A percentile compares a stretch with the other conserved stretches of the same genome.
Evolutionary conservation across 2,329 filamentous ascomycete species (phyloP).

Genomic region (Neonectria punicea): DNA sequence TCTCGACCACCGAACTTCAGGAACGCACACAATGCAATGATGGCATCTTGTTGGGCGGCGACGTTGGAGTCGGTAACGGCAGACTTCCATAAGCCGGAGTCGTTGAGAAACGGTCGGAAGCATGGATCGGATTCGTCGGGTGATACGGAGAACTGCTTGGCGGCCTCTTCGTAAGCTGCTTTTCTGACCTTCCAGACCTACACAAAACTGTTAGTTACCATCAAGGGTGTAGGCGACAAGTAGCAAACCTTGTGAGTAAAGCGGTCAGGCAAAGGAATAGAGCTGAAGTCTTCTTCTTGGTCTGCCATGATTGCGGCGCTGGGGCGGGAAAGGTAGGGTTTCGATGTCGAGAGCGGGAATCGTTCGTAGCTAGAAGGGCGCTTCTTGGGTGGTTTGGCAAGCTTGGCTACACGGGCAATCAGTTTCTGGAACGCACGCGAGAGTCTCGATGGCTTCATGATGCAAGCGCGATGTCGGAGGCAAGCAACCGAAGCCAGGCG

Average conservation of each 20-base stretch:
- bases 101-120: constrained; percentile 88
- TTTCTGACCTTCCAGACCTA: constrained; percentile 91
- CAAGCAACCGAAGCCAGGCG: not conserved
- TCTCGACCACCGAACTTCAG: constrained; percentile 89
- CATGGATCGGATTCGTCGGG: constrained; percentile 86
- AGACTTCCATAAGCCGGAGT: constrained; percentile 88
- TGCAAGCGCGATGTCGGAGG: constrained; percentile 10
- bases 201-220: constrained; percentile 2
- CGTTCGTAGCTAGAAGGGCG: constrained; percentile 32
- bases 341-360: constrained; percentile 34
- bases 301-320: constrained; percentile 73
- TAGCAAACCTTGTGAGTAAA: constrained; percentile 80
- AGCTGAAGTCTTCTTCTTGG: constrained; percentile 83
- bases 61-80: constrained; percentile 96
- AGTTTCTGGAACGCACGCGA: constrained; percentile 45
- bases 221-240: not conserved
- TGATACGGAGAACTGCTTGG: constrained; percentile 85
- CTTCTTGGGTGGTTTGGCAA: constrained; percentile 36
- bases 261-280: constrained; percentile 80
- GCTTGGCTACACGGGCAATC: constrained; percentile 44
- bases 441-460: constrained; percentile 40
- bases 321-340: constrained; percentile 29
- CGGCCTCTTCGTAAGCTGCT: constrained; percentile 90
- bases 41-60: constrained; percentile 92
- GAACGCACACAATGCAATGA: constrained; percentile 89